A percentile compares a stretch with the other conserved stretches of the same genome.
Conservation (phyloP, 2,329 filamentous ascomycete genomes). For the Colletotrichum incanum region DNA sequence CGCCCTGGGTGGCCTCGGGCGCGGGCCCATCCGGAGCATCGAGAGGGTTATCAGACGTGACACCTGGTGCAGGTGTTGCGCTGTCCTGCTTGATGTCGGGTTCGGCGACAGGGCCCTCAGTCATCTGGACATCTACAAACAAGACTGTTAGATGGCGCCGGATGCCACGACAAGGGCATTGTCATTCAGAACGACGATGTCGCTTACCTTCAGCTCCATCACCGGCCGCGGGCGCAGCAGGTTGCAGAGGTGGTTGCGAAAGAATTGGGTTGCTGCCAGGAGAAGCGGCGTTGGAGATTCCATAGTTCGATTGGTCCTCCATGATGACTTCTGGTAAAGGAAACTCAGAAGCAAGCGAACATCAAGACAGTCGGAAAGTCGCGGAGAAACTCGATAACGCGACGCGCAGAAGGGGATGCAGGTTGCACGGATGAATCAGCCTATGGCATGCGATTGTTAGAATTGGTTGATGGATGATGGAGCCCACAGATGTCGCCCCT, state of each 20-base stretch:
- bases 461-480: constrained; percentile 30
- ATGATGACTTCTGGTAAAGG: constrained; percentile 58
- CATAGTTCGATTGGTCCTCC: constrained; percentile 73
- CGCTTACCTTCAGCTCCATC: constrained; percentile 36
- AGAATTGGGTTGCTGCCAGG: constrained; percentile 71
- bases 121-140: constrained; percentile 74
- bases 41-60: constrained; percentile 73
- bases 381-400: constrained; percentile 25
- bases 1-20: constrained; percentile 78
- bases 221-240: constrained; percentile 13
- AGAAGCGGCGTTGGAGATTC: constrained; percentile 71
- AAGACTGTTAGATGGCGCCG: constrained; percentile 15
- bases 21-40: constrained; percentile 78
- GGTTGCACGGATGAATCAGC: constrained; percentile 15
- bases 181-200: constrained; percentile 44
- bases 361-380: constrained; percentile 26
- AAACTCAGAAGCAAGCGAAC: constrained; percentile 42
- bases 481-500: constrained; percentile 31
- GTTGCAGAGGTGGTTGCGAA: constrained; percentile 68
- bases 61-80: constrained; percentile 70
- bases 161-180: constrained; percentile 10
- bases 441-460: constrained; percentile 26
- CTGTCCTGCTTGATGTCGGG: constrained; percentile 73
- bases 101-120: constrained; percentile 64
- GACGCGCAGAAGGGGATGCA: constrained; percentile 35